Evolutionary conservation across 768 basidiomycete genomes (phyloP).

Genomic region (Agaricus sinodeliciosus): DNA sequence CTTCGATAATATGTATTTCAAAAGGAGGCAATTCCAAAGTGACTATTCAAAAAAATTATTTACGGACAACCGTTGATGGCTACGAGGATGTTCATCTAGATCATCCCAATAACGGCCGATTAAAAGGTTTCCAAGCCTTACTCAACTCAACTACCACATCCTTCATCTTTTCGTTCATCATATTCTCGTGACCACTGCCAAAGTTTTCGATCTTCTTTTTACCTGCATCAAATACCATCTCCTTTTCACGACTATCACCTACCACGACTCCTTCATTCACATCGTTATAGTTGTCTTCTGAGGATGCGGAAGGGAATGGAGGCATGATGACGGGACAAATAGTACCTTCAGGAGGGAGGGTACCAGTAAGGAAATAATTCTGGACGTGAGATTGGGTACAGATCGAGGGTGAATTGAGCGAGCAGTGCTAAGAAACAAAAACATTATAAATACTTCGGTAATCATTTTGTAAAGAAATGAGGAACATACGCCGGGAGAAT

Average conservation of each 20-base stretch:
- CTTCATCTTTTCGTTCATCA: neutral
- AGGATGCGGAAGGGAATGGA: constrained; percentile 17
- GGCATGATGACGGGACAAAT: constrained; percentile 27
- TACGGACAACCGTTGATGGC: no score
- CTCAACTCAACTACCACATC: neutral
- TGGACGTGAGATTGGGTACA: constrained; percentile 29
- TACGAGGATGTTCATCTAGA: neutral
- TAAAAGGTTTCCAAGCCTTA: neutral
- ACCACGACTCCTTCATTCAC: neutral
- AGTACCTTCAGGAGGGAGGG: constrained; percentile 31
- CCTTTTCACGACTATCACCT: neutral
- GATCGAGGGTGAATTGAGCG: constrained; percentile 23
- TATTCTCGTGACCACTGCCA: neutral
- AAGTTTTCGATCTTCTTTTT: no score
- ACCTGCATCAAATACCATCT: neutral
- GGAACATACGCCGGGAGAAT: constrained; percentile 30
- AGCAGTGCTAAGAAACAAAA: constrained; percentile 23
- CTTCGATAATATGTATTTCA: no score
- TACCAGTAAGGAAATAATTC: constrained; percentile 33
- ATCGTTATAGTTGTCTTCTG: neutral
- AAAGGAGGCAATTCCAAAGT: no score
- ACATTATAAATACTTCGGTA: neutral
- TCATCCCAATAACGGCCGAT: neutral
- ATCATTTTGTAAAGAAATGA: neutral
- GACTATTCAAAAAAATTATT: no score